Base-by-base conservation (phyloP, 768 basidiomycete species). In the Pleurotus sapidus region DNA sequence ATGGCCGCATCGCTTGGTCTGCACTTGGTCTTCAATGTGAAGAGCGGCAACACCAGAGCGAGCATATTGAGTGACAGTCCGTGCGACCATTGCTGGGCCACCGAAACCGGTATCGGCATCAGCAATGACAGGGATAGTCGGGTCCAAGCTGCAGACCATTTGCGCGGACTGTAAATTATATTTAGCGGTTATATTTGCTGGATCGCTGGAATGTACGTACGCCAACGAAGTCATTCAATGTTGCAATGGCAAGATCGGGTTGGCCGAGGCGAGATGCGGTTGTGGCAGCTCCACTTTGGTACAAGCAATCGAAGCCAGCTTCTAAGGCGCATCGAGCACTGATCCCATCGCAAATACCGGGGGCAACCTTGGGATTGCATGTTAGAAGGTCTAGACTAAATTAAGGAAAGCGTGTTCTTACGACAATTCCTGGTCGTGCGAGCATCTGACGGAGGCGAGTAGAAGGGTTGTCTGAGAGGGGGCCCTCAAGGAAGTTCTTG, bases 361-460 rank as follows among this genome's bases (percentile, higher is more conserved):
- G 51, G 4, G 51, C 51, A 20, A 54, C 51, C 51, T 54, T 24
- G 30, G 30, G 9, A 9, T 34, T 34, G 9, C 9, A 11, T 34
- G 30, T 34, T 34, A 34, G 30, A 34, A 34, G 30, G 11, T 34
- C 30, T 4, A 34, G 9, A 9, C 30, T 11, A 34, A 34, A 34
- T 34, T 11, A 34, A 34, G 11, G 30, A 34, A 34, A 11, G 30
- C 11, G 30, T 34, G 30, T 34, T 4, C 85, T 59, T 72, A 90
- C 89, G 46, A 90, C 84, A 49, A 90, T 90, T 25, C 89, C 89
- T 7, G 89, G 89, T 50, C 88, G 77, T 4, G 80, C 84, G 6
- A 86, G 76, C 78, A 87, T 72, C 62, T 87, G 86, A 39, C 88
- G 84, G 46, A 91, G 80, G 39, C 89, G 81, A 0, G 88, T 91